Evolutionary conservation across 2,329 filamentous ascomycete genomes (phyloP).

Genomic region (Xylariaceae sp.): DNA sequence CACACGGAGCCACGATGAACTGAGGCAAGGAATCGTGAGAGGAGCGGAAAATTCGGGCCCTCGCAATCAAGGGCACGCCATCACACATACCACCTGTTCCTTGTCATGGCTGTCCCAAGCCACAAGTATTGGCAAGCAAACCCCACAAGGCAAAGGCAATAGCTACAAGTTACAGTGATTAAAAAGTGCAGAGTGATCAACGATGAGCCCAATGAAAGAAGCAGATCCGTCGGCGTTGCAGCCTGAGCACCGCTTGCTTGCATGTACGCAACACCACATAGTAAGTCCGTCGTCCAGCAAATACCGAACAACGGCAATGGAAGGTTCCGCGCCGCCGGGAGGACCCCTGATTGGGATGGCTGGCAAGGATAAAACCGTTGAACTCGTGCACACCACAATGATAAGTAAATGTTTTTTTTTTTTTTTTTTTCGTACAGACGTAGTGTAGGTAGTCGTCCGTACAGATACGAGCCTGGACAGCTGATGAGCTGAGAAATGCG

Average conservation of each 20-base stretch:
- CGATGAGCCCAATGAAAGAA: not conserved
- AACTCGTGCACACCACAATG: not conserved
- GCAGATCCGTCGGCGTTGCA: not conserved
- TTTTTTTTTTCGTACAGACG: not conserved
- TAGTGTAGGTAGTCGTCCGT: not conserved
- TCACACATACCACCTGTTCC: constrained; percentile 1
- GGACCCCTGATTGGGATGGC: not conserved
- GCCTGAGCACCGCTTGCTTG: not conserved
- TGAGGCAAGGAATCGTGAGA: constrained; percentile 3
- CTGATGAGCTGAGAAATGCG: not conserved
- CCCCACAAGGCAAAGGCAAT: not conserved
- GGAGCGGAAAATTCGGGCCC: not conserved
- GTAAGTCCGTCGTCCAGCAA: not conserved
- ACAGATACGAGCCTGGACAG: not conserved
- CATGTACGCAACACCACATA: not conserved
- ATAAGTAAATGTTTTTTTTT: not conserved
- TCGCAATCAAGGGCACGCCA: constrained; percentile 7
- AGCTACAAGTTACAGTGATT: not conserved
- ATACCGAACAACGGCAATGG: not conserved
- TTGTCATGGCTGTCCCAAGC: constrained; percentile 3
- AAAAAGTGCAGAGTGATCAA: not conserved
- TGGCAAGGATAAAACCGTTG: not conserved
- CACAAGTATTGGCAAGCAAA: constrained; percentile 4
- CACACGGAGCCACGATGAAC: not conserved
- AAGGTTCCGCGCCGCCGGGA: not conserved